Percentiles rank a stretch among this genome's conserved stretches.
Conservation (phyloP, 179 eudicot species). For the Sideroxylon spinosum region DNA sequence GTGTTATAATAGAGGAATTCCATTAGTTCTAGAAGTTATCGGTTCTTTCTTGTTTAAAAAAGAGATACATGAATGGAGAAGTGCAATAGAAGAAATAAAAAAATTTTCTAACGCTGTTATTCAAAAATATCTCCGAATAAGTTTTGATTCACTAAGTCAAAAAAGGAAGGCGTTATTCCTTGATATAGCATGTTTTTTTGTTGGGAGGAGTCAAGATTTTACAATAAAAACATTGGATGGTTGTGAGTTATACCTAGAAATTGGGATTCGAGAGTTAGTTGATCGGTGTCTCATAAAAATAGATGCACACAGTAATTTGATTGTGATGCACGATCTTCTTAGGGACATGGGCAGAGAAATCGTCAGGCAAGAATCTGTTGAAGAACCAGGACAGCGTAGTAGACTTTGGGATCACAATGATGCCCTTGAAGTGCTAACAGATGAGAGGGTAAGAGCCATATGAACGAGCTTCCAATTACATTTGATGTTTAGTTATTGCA, state of each 20-base stretch:
- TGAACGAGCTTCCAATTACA: neutral
- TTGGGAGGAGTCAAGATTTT: neutral
- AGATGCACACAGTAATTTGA: too few relatives aligned
- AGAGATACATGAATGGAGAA: neutral
- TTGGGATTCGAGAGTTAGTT: too few relatives aligned
- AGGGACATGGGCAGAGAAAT: too few relatives aligned
- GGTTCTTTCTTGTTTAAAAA: neutral
- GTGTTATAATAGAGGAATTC: neutral
- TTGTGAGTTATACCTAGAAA: too few relatives aligned
- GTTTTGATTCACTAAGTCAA: neutral
- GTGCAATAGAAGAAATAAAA: neutral
- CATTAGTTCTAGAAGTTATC: neutral
- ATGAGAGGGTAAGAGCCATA: neutral
- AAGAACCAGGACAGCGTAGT: neutral
- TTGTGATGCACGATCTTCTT: too few relatives aligned
- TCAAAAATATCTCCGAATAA: neutral
- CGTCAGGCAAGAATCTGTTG: neutral
- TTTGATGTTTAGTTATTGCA: neutral
- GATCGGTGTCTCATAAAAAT: too few relatives aligned
- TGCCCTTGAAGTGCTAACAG: neutral
- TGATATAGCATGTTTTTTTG: neutral
- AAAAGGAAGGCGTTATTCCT: neutral
- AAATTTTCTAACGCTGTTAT: neutral
- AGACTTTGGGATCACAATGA: neutral
- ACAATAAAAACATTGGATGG: too few relatives aligned